Conservation (phyloP, 1,284 basidiomycete genomes). For the Prillingera fragicola region DNA sequence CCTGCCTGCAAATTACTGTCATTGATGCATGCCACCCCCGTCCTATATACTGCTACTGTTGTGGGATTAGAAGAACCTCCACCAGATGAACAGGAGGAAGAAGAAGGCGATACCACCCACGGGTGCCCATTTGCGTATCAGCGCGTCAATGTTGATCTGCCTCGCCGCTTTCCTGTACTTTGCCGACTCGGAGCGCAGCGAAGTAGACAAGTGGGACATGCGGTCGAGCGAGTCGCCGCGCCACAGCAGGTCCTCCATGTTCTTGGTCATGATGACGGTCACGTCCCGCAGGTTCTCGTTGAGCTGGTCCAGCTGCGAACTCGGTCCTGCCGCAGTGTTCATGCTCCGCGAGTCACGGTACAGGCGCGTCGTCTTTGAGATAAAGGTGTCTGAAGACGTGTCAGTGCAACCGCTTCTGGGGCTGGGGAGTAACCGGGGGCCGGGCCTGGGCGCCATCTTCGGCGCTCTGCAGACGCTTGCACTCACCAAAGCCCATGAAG, state of each 20-base stretch:
- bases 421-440: no score
- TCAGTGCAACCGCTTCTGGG: conserved; percentile 5
- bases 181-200: conserved; percentile 92
- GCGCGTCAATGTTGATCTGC: conserved; percentile 88
- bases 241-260: conserved; percentile 96
- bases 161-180: conserved; percentile 94
- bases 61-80: conserved; percentile 74
- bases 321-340: conserved; percentile 49
- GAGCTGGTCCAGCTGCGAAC: conserved; percentile 67
- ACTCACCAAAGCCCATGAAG: conserved; percentile 88
- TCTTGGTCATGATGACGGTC: conserved; percentile 99
- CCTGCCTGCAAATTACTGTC: no score
- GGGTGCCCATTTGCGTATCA: conserved; percentile 93
- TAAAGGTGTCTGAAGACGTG: conserved; percentile 86
- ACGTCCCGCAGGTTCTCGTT: conserved; percentile 97
- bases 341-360: conserved; percentile 85
- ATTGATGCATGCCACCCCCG: no score
- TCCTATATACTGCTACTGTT: no score
- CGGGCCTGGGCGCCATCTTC: no score
- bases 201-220: conserved; percentile 97
- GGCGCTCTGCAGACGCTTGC: not conserved
- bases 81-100: conserved; percentile 81
- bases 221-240: no score
- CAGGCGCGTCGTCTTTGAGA: conserved; percentile 92
- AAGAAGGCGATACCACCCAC: conserved; percentile 72